These are phyloP conservation scores for Urtica urens DNA, from an alignment of 306 rosid genomes.

Conservation along the genomic window DNA sequence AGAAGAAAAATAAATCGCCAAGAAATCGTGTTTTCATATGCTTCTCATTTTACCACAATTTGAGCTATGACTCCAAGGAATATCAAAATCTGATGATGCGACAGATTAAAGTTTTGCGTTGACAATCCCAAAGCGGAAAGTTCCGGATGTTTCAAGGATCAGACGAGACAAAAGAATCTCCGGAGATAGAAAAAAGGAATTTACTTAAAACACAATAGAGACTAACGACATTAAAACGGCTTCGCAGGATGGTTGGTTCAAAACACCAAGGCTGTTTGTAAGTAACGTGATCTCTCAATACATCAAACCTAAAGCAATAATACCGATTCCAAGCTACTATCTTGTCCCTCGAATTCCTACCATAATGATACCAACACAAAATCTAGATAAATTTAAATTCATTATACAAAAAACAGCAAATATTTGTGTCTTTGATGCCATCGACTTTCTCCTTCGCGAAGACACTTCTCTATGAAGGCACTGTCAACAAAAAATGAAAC, in stretches of 20 bases:
- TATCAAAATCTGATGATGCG: no score
- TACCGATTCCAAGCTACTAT: neutral
- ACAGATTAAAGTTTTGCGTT: no score
- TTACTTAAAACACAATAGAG: no score
- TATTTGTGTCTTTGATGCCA: neutral
- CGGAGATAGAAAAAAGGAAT: no score
- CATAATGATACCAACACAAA: neutral
- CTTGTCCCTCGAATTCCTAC: conserved; percentile 1
- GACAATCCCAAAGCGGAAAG: neutral
- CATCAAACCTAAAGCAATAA: neutral
- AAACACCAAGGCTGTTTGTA: neutral
- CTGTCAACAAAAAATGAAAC: conserved; percentile 16
- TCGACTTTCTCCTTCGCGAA: neutral
- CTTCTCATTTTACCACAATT: no score
- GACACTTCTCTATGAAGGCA: conserved; percentile 35
- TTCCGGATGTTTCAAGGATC: neutral
- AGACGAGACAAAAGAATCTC: neutral
- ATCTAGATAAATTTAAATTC: conserved; percentile 2
- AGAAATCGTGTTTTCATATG: no score
- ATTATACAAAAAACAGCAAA: conserved; percentile 2
- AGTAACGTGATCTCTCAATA: neutral
- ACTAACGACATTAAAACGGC: no score
- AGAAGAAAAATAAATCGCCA: no score
- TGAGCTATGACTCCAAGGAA: no score
- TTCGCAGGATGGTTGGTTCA: neutral